Evolutionary conservation across 1,139 yeast genomes (phyloP).

Genomic region (Barnettozyma hawaiiensis): DNA sequence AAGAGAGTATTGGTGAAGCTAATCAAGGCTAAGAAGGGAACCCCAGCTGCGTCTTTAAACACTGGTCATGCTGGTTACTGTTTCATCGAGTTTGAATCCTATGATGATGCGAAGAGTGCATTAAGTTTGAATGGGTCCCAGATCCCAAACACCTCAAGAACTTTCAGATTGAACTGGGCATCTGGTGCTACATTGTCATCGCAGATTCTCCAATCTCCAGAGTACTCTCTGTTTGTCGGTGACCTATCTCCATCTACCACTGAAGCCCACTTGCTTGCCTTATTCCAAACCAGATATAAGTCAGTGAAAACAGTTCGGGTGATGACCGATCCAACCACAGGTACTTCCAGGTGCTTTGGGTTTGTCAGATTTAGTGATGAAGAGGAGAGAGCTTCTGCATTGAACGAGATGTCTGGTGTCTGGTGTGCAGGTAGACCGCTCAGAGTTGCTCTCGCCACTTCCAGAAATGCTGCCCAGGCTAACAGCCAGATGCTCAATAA

Average conservation of each 20-base stretch:
- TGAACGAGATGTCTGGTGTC: constrained; percentile 68
- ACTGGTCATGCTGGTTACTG: constrained; percentile 65
- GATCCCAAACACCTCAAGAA: constrained; percentile 58
- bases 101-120: constrained; percentile 62
- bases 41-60: constrained; percentile 29
- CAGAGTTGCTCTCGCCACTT: constrained; percentile 67
- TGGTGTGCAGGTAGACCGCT: constrained; percentile 72
- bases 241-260: constrained; percentile 70
- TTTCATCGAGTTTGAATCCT: constrained; percentile 59
- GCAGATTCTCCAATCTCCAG: constrained; percentile 46
- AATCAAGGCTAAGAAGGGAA: constrained; percentile 42
- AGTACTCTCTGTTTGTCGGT: constrained; percentile 69
- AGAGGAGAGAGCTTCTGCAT: constrained; percentile 57
- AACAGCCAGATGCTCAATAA: constrained; percentile 7
- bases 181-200: constrained; percentile 56
- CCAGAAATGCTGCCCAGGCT: constrained; percentile 31
- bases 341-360: constrained; percentile 71
- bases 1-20: constrained; percentile 42
- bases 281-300: constrained; percentile 57
- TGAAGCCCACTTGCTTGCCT: constrained; percentile 61
- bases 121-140: constrained; percentile 57
- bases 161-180: constrained; percentile 70
- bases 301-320: constrained; percentile 65
- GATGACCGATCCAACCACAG: constrained; percentile 70
- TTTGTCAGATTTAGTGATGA: constrained; percentile 65